Evolutionary conservation across 1,284 basidiomycete species (phyloP).

Genomic region (Neonothopanus nambi): DNA sequence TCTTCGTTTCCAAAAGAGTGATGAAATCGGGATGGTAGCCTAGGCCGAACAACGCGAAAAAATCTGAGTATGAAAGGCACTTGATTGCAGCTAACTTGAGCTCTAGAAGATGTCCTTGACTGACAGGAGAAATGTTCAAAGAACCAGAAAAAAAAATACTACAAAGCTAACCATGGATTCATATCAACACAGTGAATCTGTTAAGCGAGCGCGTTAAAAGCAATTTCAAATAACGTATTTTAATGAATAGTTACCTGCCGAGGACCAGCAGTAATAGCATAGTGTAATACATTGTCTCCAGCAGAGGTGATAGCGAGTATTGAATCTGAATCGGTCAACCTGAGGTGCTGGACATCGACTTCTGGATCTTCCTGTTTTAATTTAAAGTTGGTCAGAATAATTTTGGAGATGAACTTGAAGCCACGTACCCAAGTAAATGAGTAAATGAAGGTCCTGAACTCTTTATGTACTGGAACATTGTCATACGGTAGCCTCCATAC

Average conservation of each 20-base stretch:
- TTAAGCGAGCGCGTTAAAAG: background rate
- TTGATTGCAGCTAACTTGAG: conserved; percentile 75
- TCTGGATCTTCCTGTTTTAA: conserved; percentile 66
- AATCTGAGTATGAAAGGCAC: conserved; percentile 64
- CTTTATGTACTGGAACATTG: conserved; percentile 69
- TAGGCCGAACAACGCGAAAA: conserved; percentile 74
- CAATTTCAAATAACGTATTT: conserved; percentile 30
- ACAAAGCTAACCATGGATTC: conserved; percentile 48
- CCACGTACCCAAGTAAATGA: conserved; percentile 63
- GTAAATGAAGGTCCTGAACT: conserved; percentile 80
- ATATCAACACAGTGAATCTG: conserved; percentile 78
- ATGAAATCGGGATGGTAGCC: conserved; percentile 69
- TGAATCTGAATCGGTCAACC: conserved; percentile 63
- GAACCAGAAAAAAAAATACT: conserved; percentile 36
- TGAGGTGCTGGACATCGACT: conserved; percentile 72
- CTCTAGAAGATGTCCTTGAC: conserved; percentile 79
- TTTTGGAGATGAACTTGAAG: background rate
- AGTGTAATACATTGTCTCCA: conserved; percentile 82
- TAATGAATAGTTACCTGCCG: conserved; percentile 37
- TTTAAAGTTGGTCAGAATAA: background rate
- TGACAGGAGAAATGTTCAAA: conserved; percentile 18
- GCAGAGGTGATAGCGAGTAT: conserved; percentile 80
- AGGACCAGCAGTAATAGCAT: conserved; percentile 68
- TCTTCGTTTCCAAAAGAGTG: conserved; percentile 60
- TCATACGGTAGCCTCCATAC: conserved; percentile 77